Evolutionary conservation across 169 alveolate species (phyloP).

Genomic region (Theileria equi): DNA sequence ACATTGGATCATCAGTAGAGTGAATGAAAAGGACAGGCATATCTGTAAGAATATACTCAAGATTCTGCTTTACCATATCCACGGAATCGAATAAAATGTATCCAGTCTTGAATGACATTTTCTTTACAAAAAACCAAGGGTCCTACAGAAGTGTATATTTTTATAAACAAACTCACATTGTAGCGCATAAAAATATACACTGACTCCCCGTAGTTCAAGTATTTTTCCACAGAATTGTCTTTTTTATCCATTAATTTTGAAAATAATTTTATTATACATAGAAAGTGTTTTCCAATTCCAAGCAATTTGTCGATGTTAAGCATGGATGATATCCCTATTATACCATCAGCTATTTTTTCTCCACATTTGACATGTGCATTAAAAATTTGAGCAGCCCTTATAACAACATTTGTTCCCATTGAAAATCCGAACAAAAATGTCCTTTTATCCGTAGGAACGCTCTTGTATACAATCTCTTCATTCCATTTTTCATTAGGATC

Average conservation of each 20-base stretch:
- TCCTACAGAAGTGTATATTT: neutral
- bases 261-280: neutral
- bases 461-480: slow-evolving; percentile 8
- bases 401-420: slow-evolving; percentile 67
- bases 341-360: slow-evolving; percentile 51
- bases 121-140: neutral
- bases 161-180: neutral
- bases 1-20: slow-evolving; percentile 45
- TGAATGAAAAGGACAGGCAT: slow-evolving; percentile 62
- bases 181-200: neutral
- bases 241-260: neutral
- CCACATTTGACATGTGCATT: slow-evolving; percentile 4
- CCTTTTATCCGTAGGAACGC: slow-evolving; percentile 18
- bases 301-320: slow-evolving; percentile 19
- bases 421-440: slow-evolving; percentile 63
- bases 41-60: slow-evolving; percentile 29
- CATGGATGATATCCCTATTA: slow-evolving; percentile 68
- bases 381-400: slow-evolving; percentile 42
- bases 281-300: neutral
- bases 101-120: neutral
- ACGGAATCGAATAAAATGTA: slow-evolving; percentile 27
- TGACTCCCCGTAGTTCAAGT: neutral
- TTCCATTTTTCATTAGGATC: slow-evolving; percentile 16
- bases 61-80: slow-evolving; percentile 17
- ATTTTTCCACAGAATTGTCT: neutral